Base-by-base conservation (phyloP, 116 monocot genomes). In the Trichopus zeylanicus region DNA sequence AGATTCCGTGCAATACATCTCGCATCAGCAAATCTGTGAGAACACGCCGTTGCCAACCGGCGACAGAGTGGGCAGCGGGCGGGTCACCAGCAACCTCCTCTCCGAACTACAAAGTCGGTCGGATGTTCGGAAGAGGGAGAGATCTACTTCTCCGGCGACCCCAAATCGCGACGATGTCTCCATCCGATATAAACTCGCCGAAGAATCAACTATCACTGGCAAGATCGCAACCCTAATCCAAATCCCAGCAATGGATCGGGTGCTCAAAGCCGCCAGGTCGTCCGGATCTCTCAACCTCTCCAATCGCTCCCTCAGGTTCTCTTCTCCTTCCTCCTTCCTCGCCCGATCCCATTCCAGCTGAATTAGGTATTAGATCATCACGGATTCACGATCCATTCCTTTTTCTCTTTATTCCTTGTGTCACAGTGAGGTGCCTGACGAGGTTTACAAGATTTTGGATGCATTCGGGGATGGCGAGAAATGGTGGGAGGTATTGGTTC, bases 211-310 rank as follows among this genome's bases (percentile, higher is more conserved):
- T n/a, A n/a, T n/a, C n/a, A n/a, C n/a, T n/a, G n/a, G n/a, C n/a
- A n/a, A n/a, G n/a, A n/a, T n/a, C n/a, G n/a, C 42, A 42, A 42
- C 3, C 42, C 18, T 16, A n/a, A 42, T 42, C 42, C 3, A 13
- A 0, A n/a, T 16, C n/a, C 42, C 42, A 1, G 12, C 42, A 42
- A 94, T 89, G 94, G 94, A 94, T 63, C 80, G 94, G 55, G 37
- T 86, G 1, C 54, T 94, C 51, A 89, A 58, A 57, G 62, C 89
- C 22, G 89, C 94, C n/a, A 69, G 94, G 55, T 60, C 71, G 7
- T 83, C 89, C n/a, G 94, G 94, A 57, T 94, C 89, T 24, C 83
- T 94, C 66, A 94, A 94, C 58, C 89, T 94, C 73, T 94, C 94
- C 64, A 86, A 86, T 59, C 85, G 94, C 16, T 78, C 82, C 46